Base-by-base conservation (phyloP, 768 basidiomycete species). In the Termitomyces sp. region DNA sequence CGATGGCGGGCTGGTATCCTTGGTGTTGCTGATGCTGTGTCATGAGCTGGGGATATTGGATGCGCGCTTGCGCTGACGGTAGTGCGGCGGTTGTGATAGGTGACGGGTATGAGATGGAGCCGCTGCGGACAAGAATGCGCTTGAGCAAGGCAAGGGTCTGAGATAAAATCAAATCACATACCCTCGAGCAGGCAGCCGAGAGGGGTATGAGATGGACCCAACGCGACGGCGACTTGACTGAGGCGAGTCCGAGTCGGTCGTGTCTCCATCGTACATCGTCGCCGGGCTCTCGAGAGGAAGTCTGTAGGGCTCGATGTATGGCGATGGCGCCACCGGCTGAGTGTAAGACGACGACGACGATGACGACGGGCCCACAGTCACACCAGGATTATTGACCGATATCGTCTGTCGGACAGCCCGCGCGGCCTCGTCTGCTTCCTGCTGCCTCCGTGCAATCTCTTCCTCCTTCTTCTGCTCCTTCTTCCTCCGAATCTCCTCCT, bases 1-100 rank as follows among this genome's bases (percentile, higher is more conserved):
- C 48, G 3, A 87, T 71, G 5, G 89, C 91, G 1, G 91, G 91
- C 31, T 81, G 81, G 68, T 93, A 93, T 43, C 91, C 91, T 68
- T 93, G 91, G 55, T 75, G 80, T 59, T 85, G 81, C 71, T 93
- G 91, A 61, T 93, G 92, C 59, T 83, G 83, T 1, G 87, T 86
- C 91, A 93, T 93, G 38, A 92, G 81, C 15, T 83, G 77, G 1
- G 90, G 89, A 66, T 89, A 90, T 38, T 79, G 79, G 57, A 87
- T 73, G 20, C 76, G 68, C 15, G 76, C 73, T 40, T 80, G 77
- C 5, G 79, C 77, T 15, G 86, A 82, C n/a, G 84, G 79, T 4
- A 87, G 84, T 36, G 90, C 87, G 10, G 89, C 91, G 0, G 87
- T 89, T 1, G 89, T 91, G 51, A 88, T 76, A 40, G 88, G 87